Evolutionary conservation across 805 yeast genomes (phyloP).

Genomic region (Yarrowia keelungensis): DNA sequence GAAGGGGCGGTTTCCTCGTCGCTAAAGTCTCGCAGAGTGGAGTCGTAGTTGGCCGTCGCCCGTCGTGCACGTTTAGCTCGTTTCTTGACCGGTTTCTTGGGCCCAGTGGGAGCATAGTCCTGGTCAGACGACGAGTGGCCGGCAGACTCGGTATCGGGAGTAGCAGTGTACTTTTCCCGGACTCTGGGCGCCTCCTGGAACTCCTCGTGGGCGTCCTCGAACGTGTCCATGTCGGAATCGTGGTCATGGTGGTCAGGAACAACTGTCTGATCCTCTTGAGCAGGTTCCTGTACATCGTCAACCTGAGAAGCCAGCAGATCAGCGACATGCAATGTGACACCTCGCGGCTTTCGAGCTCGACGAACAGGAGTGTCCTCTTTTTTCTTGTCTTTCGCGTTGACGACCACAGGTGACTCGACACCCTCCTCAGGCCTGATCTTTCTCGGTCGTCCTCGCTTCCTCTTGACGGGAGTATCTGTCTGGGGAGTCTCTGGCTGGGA

Average conservation of each 20-base stretch:
- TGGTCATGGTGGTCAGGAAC: neutral
- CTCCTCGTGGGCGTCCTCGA: constrained; percentile 21
- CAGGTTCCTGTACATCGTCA: too few species aligned
- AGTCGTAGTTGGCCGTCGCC: constrained; percentile 3
- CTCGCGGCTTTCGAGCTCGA: neutral
- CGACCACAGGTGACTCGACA: neutral
- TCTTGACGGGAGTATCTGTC: neutral
- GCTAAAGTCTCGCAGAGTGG: neutral
- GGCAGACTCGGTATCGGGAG: constrained; percentile 2
- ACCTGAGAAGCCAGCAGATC: too few species aligned
- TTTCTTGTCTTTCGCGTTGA: too few species aligned
- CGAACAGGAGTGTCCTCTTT: neutral
- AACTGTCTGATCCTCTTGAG: neutral
- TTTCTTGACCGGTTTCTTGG: neutral
- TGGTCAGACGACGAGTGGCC: constrained; percentile 1
- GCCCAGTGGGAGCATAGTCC: constrained; percentile 9
- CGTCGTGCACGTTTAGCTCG: neutral
- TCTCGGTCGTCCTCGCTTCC: constrained; percentile 3
- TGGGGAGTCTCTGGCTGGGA: too few species aligned
- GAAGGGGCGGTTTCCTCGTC: too few species aligned
- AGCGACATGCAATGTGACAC: too few species aligned
- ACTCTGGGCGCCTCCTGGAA: neutral
- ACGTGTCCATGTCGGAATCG: constrained; percentile 8
- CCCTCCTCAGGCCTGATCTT: neutral
- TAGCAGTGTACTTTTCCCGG: constrained; percentile 6